Base-by-base conservation (phyloP, 108 stramenopile genomes). In the Hondaea fermentalgiana region DNA sequence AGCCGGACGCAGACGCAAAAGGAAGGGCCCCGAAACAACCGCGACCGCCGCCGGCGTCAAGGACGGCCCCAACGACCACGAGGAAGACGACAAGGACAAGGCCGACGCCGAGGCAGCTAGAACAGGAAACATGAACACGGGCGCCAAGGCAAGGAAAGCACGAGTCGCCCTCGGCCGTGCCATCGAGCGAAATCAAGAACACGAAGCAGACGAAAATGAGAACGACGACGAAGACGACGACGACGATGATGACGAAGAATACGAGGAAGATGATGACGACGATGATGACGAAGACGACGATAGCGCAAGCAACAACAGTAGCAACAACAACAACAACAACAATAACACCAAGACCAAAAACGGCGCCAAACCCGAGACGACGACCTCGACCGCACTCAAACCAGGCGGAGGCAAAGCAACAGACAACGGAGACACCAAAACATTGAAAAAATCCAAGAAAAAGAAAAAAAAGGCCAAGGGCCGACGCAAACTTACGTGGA, bases 401-500 rank as follows among this genome's bases (percentile, higher is more conserved):
- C 55, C 16, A 8, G 55, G 16, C 55, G 55, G 55, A 8, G 55
- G 8, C 55, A 0, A 35, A 35, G 55, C 55, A 16, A 57, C 14
- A 8, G 16, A 57, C 14, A 14, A 8, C 55, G 55, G 14, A 8
- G 16, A 57, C 14, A 57, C 14, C 55, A 57, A 8, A 2, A 3
- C 55, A 8, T 14, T 14, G 55, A 57, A 57, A 16, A 57, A 57
- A 57, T 35, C 35, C 35, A 57, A 57, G 55, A 57, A 57, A 57
- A 69, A 42, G 42, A 69, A 69, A 23, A 69, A 69, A 1, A 69
- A 69, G 64, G 64, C 12, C 25, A 69, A 69, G 64, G 64, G 64
- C 64, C 64, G 64, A 23, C 64, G 64, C 64, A 83, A 83, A 83
- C 51, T 83, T 17, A 83, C 76, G 10, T 83, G 76, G 76, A 83